Base-by-base conservation (phyloP, 2,329 filamentous ascomycete genomes). In the Epicoccum sorghinum region DNA sequence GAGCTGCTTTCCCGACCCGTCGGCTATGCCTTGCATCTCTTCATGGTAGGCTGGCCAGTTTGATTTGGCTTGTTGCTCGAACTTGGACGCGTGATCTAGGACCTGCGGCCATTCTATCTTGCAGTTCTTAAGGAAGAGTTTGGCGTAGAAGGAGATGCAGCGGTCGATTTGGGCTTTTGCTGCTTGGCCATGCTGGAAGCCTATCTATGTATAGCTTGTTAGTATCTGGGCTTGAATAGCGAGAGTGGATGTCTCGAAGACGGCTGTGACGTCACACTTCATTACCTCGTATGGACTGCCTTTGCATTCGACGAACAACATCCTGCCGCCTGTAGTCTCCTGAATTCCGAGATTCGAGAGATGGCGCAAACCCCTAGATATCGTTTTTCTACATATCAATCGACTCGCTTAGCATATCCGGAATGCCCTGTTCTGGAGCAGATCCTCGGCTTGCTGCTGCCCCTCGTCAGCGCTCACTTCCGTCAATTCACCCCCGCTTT, bases 1-100 rank as follows among this genome's bases (percentile, higher is more conserved):
- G 2, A 85, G 60, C 0, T 74, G 58, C 7, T 78, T 65, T 0
- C 64, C 69, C 0, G 82, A 76, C 2, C 83, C 84, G 1, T 80
- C 75, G 0, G 83, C 82, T 36, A 86, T 77, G 9, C 82, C 86
- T 45, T 62, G 58, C 70, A 81, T 79, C 55, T 81, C 79, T 33
- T 78, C 71, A 7, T 78, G 69, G 50, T 77, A 79, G 1, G 63
- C 67, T 1, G 78, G 78, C 73, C 77, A 79, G 58, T 74, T 74
- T 7, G 65, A 59, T 35, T 74, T 67, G 1, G 84, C 75, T 0
- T 77, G 71, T 6, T 72, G 65, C 44, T 80, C 74, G 61, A 85
- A 86, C 27, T 73, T 71, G 14, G 75, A 67, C 0, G 83, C 82
- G 14, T 79, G 70, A 3, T 73, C 57, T 7, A 74, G 76, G 12